Base-by-base conservation (phyloP, 2,329 filamentous ascomycete genomes). In the Calonectria pauciramosa region DNA sequence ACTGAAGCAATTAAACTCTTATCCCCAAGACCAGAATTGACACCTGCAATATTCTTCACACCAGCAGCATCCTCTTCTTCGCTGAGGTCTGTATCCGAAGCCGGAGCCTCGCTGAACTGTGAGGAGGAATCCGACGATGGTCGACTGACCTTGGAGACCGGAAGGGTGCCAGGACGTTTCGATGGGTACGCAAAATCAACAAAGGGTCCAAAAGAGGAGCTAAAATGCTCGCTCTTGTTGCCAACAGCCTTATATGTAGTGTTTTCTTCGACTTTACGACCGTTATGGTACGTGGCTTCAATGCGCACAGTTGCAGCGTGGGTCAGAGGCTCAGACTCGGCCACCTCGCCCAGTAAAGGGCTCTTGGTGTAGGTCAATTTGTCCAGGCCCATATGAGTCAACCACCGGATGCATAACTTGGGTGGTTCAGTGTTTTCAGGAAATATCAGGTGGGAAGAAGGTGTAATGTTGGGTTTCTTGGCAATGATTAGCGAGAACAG, bases 371-470 rank as follows among this genome's bases (percentile, higher is more conserved):
- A 84, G 1, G 83, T 85, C 6, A 79, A 63, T 6, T 38, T 74
- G 13, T 78, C 77, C 2, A 83, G 72, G 2, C 80, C 80, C 11
- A 82, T 52, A 34, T 84, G 81, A 8, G 81, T 79, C 9, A 84
- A 71, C 73, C 76, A 83, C 51, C 59, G 77, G 23, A 79, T 84
- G 18, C 70, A 76, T 20, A 83, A 41, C 23, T 47, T 73, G 10
- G 70, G 64, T 1, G 73, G 16, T 0, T 34, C 66, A 4, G 23
- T 9, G 13, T 52, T 74, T 66, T 80, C 77, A 0, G 78, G 69
- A 36, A 80, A 77, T 47, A 83, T 64, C 10, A 83, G 28, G 28
- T 85, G 82, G 1, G 79, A 64, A n/a, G 59, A 49, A 26, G 70
- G 49, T 14, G 59, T 14, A 10, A 34, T 52, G 8, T 67, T 70